A percentile compares a stretch with the other conserved stretches of the same genome.
phyloP scores from a whole-genome alignment of 495 filamentous ascomycete species.

The Parathielavia hyrcaniae region DNA sequence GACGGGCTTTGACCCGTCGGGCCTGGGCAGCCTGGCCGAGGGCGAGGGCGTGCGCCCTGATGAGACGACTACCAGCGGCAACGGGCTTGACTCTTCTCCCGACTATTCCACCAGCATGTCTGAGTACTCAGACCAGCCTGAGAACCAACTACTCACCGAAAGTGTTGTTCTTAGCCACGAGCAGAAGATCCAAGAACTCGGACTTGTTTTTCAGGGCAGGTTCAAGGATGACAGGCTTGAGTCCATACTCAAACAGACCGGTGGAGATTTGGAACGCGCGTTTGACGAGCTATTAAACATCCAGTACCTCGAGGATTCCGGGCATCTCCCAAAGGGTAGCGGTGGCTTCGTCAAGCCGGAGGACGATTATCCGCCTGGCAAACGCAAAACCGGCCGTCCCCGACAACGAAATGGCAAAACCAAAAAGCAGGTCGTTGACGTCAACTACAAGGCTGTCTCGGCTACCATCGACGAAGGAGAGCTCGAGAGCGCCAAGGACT shows the following conservation, averaged over 20 bases:
- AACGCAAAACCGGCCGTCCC: slow-evolving; percentile 36
- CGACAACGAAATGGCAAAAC: slow-evolving; percentile 12
- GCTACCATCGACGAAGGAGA: slow-evolving; percentile 19
- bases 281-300: slow-evolving; percentile 78
- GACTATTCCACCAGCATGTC: slow-evolving; percentile 30
- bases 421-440: slow-evolving; percentile 15
- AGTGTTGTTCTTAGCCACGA: slow-evolving; percentile 42
- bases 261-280: slow-evolving; percentile 56
- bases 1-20: slow-evolving; percentile 72
- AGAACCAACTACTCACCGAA: slow-evolving; percentile 35
- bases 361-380: slow-evolving; percentile 35
- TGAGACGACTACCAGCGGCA: slow-evolving; percentile 18
- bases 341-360: slow-evolving; percentile 64
- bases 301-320: slow-evolving; percentile 60
- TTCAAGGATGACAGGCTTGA: slow-evolving; percentile 57
- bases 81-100: slow-evolving; percentile 6
- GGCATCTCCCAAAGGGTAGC: slow-evolving; percentile 61
- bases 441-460: slow-evolving; percentile 26
- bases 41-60: slow-evolving; percentile 15
- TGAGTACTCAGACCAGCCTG: slow-evolving; percentile 25
- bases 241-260: slow-evolving; percentile 57
- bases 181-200: slow-evolving; percentile 52
- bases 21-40: slow-evolving; percentile 42
- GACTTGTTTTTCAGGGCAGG: slow-evolving; percentile 59
- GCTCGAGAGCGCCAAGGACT: slow-evolving; percentile 27